Evolutionary conservation across 805 yeast genomes (phyloP).

Genomic region (Saturnispora mendoncae): DNA sequence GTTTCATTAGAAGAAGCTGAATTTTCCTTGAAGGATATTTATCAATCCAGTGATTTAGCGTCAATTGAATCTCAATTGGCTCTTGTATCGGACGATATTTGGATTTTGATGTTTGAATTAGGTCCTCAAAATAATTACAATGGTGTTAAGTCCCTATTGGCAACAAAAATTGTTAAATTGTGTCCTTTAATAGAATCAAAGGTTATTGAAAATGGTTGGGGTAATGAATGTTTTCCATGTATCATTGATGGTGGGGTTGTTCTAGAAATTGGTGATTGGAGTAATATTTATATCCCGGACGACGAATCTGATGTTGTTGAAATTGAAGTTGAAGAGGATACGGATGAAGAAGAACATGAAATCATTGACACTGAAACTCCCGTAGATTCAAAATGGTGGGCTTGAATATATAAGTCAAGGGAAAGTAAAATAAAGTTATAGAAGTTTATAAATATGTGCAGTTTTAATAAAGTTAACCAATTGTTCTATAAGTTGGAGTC

Average conservation of each 20-base stretch:
- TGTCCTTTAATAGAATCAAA: constrained; percentile 28
- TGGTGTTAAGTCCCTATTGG: constrained; percentile 19
- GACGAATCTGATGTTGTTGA: neutral
- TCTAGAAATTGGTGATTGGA: constrained; percentile 20
- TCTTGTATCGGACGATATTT: constrained; percentile 8
- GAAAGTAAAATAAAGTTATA: too few relatives aligned
- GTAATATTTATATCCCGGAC: neutral
- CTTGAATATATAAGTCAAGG: neutral
- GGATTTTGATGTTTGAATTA: constrained; percentile 13
- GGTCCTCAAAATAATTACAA: constrained; percentile 9
- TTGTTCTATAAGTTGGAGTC: constrained; percentile 4
- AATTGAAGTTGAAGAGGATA: constrained; percentile 4
- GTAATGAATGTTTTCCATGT: constrained; percentile 40
- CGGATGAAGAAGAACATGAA: neutral
- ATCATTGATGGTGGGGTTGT: constrained; percentile 31
- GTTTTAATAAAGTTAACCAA: neutral
- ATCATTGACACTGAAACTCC: neutral
- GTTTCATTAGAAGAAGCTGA: constrained; percentile 39
- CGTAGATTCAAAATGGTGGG: constrained; percentile 1
- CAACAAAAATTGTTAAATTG: constrained; percentile 34
- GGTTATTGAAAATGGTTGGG: constrained; percentile 35
- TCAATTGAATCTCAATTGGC: constrained; percentile 6
- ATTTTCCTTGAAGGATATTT: constrained; percentile 11
- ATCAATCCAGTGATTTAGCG: constrained; percentile 1
- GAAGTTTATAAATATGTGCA: neutral